These are phyloP conservation scores for Saccharomyces hybrid DNA, from an alignment of 1,139 yeast genomes.

Conservation along the genomic window DNA sequence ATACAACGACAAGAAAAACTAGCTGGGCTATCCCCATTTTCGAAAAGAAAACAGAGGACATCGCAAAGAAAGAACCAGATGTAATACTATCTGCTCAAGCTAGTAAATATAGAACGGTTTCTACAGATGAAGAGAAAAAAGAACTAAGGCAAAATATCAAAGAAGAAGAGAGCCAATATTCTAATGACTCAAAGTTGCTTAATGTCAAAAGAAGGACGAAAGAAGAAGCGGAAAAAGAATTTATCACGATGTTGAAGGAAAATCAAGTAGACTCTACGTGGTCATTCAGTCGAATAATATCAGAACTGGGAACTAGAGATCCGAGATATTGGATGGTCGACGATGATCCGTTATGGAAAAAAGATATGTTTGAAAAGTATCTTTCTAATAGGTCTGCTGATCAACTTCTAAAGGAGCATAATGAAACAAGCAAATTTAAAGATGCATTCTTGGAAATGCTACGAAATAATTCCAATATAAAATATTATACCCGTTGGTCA, in stretches of 20 bases:
- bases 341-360: constrained; percentile 53
- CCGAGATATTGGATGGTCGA: constrained; percentile 64
- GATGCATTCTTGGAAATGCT: constrained; percentile 47
- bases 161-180: constrained; percentile 7
- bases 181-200: constrained; percentile 15
- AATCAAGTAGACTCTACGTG: constrained; percentile 61
- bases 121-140: not conserved
- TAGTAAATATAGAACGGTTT: constrained; percentile 3
- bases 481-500: constrained; percentile 61
- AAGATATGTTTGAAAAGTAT: constrained; percentile 58
- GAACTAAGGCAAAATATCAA: not conserved
- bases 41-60: constrained; percentile 12
- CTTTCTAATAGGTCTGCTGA: constrained; percentile 47
- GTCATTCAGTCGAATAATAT: constrained; percentile 66
- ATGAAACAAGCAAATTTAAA: constrained; percentile 48
- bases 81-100: constrained; percentile 4
- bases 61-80: constrained; percentile 9
- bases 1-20: constrained; percentile 55
- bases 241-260: constrained; percentile 45
- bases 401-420: constrained; percentile 46
- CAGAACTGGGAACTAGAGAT: constrained; percentile 45
- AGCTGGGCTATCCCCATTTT: constrained; percentile 73
- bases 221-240: constrained; percentile 41
- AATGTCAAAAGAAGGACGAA: constrained; percentile 15
- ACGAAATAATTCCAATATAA: constrained; percentile 36